phyloP scores from a whole-genome alignment of 2,329 filamentous ascomycete genomes.

The Calycina herbarum region DNA sequence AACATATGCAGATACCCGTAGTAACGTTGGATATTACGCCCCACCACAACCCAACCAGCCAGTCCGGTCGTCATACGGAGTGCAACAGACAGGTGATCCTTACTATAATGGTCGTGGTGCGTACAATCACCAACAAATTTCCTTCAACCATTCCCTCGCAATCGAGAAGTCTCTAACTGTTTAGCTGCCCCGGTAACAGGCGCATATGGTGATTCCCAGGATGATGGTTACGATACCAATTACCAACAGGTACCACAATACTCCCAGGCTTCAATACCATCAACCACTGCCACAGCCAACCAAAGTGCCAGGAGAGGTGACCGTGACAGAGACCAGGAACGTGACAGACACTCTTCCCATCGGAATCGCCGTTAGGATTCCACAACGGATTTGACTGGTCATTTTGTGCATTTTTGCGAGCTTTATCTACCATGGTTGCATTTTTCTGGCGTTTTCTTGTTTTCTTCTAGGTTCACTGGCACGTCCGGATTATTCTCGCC shows the following conservation, averaged over 20 bases:
- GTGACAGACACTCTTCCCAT: slow-evolving; percentile 18
- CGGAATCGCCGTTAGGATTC: slow-evolving; percentile 26
- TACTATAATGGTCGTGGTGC: slow-evolving; percentile 59
- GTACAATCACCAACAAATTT: slow-evolving; percentile 43
- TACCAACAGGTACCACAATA: slow-evolving; percentile 29
- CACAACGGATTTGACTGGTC: slow-evolving; percentile 23
- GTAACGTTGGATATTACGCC: slow-evolving; percentile 16
- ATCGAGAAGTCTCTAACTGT: slow-evolving; percentile 37
- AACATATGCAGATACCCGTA: slow-evolving; percentile 13
- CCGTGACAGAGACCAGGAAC: slow-evolving; percentile 28
- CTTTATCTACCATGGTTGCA: slow-evolving; percentile 24
- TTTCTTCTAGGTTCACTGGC: slow-evolving; percentile 28
- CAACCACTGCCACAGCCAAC: slow-evolving; percentile 29
- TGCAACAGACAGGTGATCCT: slow-evolving; percentile 49
- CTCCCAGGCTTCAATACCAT: slow-evolving; percentile 27
- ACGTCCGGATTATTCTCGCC: slow-evolving; percentile 25
- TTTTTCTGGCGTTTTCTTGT: slow-evolving; percentile 34
- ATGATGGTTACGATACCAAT: slow-evolving; percentile 22
- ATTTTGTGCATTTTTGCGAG: slow-evolving; percentile 24
- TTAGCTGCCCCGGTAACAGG: slow-evolving; percentile 33
- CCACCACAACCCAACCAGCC: slow-evolving; percentile 37
- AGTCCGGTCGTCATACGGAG: slow-evolving; percentile 39
- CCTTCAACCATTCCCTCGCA: slow-evolving; percentile 18
- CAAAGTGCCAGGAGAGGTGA: slow-evolving; percentile 32
- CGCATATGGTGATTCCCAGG: slow-evolving; percentile 28